phyloP scores from a whole-genome alignment of 164 flowering plant species.

The Tinospora cordifolia region DNA sequence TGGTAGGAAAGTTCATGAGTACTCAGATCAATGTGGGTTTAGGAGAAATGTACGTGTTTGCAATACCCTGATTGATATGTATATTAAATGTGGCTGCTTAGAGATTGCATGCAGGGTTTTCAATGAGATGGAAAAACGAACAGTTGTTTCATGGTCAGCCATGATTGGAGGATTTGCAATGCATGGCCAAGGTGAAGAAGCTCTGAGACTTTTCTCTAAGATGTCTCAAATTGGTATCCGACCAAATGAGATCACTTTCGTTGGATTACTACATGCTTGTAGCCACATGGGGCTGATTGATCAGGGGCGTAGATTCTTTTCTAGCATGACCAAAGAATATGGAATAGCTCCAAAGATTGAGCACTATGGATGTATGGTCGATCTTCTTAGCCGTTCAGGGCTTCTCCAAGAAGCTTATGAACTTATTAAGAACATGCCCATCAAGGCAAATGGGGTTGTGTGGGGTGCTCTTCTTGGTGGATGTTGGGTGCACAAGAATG shows the following conservation, averaged over 20 bases:
- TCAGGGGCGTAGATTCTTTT: slow-evolving; percentile 38
- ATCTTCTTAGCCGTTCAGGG: slow-evolving; percentile 58
- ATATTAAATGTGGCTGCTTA: slow-evolving; percentile 60
- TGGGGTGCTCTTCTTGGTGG: slow-evolving; percentile 73
- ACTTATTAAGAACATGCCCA: slow-evolving; percentile 49
- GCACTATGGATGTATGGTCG: slow-evolving; percentile 68
- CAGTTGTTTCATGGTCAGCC: slow-evolving; percentile 71
- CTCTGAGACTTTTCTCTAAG: slow-evolving; percentile 30
- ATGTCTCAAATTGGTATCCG: slow-evolving; percentile 36
- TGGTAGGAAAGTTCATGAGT: slow-evolving; percentile 55
- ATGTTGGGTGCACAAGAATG: slow-evolving; percentile 50
- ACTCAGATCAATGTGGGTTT: slow-evolving; percentile 38
- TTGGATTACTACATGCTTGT: slow-evolving; percentile 58
- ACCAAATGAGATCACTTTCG: slow-evolving; percentile 53
- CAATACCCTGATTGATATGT: slow-evolving; percentile 72
- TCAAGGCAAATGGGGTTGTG: slow-evolving; percentile 44
- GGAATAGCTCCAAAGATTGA: slow-evolving; percentile 40
- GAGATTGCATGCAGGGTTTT: slow-evolving; percentile 49
- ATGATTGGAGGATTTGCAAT: slow-evolving; percentile 68
- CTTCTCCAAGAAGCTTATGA: slow-evolving; percentile 49
- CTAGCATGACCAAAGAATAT: slow-evolving; percentile 45
- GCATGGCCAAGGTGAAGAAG: slow-evolving; percentile 48
- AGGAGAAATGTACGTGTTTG: slow-evolving; percentile 36
- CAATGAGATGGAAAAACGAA: slow-evolving; percentile 42
- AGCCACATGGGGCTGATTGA: slow-evolving; percentile 54